Base-by-base conservation (phyloP, 1,139 yeast genomes). In the Zygosaccharomyces sapae region DNA sequence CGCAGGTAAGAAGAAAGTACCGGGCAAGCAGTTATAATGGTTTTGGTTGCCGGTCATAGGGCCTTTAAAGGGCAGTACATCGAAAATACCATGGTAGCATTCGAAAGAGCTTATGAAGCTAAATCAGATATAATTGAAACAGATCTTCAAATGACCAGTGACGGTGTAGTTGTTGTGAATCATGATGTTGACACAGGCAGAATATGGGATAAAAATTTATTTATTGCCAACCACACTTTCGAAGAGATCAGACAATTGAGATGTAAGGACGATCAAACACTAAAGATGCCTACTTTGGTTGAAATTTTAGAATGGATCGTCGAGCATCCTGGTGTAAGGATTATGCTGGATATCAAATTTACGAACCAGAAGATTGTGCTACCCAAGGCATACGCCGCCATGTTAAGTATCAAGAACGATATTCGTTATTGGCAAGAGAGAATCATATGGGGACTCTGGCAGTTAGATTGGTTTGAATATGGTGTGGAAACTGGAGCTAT, bases 301-400 rank as follows among this genome's bases (percentile, higher is more conserved):
- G 80, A 83, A 12, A 70, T 86, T 1, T 70, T 87, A 10, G 56
- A 68, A 19, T 83, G 94, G 86, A 73, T 80, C 52, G 66, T 71
- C 3, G 58, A 66, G 3, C 75, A 77, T 45, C 57, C 61, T 13
- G 55, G 59, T 41, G 65, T 74, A 18, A 73, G 74, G 55, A 65
- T 88, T 47, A 85, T 88, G 88, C 71, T 92, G 54, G 98, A 92
- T 63, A 80, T 90, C 58, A 92, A 92, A 68, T 71, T 80, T 18
- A 76, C 79, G 44, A 87, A 88, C 60, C 80, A 83, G 30, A 76
- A 82, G 13, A 68, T 74, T 45, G 72, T 89, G 3, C 66, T 83
- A 46, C 72, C 75, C 41, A 71, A 74, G 55, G 68, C 87, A 8
- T 68, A 83, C 24, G 62, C 73, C 24, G 77, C 73, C 25, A 67